Evolutionary conservation across 2,329 filamentous ascomycete species (phyloP).

Genomic region (Rutstroemia sp.): DNA sequence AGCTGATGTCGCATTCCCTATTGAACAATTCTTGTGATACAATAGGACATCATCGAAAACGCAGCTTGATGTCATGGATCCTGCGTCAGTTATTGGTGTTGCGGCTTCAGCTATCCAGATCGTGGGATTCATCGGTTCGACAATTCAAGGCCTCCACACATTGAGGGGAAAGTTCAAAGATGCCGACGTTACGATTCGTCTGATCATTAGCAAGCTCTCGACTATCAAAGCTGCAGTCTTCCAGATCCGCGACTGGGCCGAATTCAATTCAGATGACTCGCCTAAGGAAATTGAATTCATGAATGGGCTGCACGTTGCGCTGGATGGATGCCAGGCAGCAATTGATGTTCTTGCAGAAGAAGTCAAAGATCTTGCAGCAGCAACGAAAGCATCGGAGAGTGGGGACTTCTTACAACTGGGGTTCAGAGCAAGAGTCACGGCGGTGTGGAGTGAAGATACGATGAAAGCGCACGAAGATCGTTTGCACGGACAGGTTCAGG

Average conservation of each 20-base stretch:
- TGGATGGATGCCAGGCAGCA: conserved; percentile 31
- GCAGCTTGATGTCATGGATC: conserved; percentile 1
- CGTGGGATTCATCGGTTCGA: conserved; percentile 4
- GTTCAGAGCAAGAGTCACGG: background rate
- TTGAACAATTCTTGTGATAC: no score
- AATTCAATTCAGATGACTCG: conserved; percentile 11
- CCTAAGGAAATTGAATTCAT: conserved; percentile 25
- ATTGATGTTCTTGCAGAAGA: conserved; percentile 32
- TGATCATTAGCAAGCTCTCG: conserved; percentile 8
- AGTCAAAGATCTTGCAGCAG: conserved; percentile 16
- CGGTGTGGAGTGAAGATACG: conserved; percentile 8
- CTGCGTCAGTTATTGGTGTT: background rate
- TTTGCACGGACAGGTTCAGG: conserved; percentile 10
- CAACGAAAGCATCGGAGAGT: background rate
- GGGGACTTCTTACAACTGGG: background rate
- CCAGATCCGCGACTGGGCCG: conserved; percentile 12
- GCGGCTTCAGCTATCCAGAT: conserved; percentile 4
- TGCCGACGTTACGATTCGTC: conserved; percentile 8
- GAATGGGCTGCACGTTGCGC: conserved; percentile 28
- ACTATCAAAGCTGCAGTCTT: conserved; percentile 11
- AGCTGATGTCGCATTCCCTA: no score
- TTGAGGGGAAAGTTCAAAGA: conserved; percentile 11
- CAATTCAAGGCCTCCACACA: conserved; percentile 8
- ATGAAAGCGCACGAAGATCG: conserved; percentile 12
- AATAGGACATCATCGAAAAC: no score